These are phyloP conservation scores for Fragaria iinumae DNA, from an alignment of 306 rosid genomes.

Conservation along the genomic window DNA sequence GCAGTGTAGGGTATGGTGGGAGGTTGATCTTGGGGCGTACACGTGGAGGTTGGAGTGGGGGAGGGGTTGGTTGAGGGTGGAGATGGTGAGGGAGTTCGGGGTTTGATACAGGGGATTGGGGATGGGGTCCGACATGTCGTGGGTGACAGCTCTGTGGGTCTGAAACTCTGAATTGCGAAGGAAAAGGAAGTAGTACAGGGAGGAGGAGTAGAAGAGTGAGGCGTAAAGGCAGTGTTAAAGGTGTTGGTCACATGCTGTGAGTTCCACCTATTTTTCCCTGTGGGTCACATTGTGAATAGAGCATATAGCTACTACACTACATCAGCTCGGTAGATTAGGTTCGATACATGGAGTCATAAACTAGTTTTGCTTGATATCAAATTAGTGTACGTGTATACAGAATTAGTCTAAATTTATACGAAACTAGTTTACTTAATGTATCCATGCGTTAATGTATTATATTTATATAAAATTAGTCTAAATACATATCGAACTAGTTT, in stretches of 20 bases:
- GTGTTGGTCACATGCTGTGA: constrained; percentile 23
- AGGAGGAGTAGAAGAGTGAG: background rate
- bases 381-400: no score
- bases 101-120: background rate
- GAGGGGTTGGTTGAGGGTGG: background rate
- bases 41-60: background rate
- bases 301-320: background rate
- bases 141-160: constrained; percentile 33
- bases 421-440: no score
- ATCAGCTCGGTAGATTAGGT: no score
- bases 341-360: no score
- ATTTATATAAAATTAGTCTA: no score
- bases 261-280: constrained; percentile 5
- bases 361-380: no score
- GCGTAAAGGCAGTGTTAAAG: background rate
- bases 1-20: background rate
- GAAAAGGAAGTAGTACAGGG: background rate
- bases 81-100: background rate
- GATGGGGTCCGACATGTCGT: constrained; percentile 26
- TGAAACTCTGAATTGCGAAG: constrained; percentile 4
- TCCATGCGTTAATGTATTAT: no score
- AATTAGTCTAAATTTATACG: no score
- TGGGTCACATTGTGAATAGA: background rate
- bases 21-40: background rate
- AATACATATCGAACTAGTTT: no score